Percentiles rank a stretch among this genome's conserved stretches.
Evolutionary conservation across 1,139 yeast genomes (phyloP).

Genomic region (Geotrichum europaeum): DNA sequence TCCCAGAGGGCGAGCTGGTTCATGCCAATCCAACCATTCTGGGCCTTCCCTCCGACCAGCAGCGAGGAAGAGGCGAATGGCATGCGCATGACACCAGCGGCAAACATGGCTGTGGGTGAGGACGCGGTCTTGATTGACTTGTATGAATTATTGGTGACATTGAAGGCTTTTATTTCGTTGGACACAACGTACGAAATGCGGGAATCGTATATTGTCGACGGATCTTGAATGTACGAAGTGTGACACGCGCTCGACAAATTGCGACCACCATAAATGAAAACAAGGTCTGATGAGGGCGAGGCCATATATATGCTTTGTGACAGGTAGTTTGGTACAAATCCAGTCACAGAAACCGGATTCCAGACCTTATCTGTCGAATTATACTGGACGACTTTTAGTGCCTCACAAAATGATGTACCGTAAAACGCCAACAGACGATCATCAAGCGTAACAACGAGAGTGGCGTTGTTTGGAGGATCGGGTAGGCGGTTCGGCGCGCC

Average conservation of each 20-base stretch:
- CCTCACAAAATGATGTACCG: constrained; percentile 18
- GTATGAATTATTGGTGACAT: constrained; percentile 32
- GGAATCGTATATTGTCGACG: constrained; percentile 22
- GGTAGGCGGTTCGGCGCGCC: constrained; percentile 15
- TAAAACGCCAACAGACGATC: constrained; percentile 20
- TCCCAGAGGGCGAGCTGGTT: constrained; percentile 58
- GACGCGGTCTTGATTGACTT: constrained; percentile 34
- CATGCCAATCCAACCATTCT: constrained; percentile 54
- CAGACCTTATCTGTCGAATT: constrained; percentile 19
- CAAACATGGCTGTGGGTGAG: constrained; percentile 46
- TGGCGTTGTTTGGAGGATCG: constrained; percentile 21
- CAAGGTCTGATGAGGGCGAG: constrained; percentile 35
- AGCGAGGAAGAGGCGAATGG: constrained; percentile 22
- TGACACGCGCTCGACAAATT: constrained; percentile 7
- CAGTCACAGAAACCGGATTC: constrained; percentile 18
- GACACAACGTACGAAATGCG: constrained; percentile 30
- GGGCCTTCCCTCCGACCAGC: constrained; percentile 51
- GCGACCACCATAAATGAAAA: constrained; percentile 49
- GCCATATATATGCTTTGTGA: constrained; percentile 38
- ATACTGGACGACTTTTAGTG: constrained; percentile 22
- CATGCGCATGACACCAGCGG: constrained; percentile 34
- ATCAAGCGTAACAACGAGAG: constrained; percentile 18
- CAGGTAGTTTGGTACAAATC: constrained; percentile 19
- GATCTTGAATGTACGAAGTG: constrained; percentile 13
- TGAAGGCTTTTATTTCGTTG: constrained; percentile 37